These are phyloP conservation scores for Platanus orientalis DNA, from an alignment of 164 flowering plant species.

Conservation along the genomic window DNA sequence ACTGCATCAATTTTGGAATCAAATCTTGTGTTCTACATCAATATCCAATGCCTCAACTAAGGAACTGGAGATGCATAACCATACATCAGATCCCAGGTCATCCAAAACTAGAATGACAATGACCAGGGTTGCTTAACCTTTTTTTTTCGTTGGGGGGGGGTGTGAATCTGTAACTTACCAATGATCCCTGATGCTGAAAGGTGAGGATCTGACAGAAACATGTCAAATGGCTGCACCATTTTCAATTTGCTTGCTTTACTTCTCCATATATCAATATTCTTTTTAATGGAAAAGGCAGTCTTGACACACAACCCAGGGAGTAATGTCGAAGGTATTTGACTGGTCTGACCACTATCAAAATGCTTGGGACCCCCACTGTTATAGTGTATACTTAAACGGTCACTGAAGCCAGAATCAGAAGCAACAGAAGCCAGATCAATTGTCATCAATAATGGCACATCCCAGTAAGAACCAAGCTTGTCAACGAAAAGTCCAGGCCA, in stretches of 20 bases:
- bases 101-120: neutral
- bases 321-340: constrained; percentile 37
- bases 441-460: constrained; percentile 63
- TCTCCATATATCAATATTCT: constrained; percentile 67
- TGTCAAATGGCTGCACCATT: constrained; percentile 75
- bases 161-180: constrained; percentile 40
- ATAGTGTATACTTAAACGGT: constrained; percentile 56
- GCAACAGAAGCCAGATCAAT: constrained; percentile 68
- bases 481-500: constrained; percentile 79
- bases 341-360: constrained; percentile 29
- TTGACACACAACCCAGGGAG: constrained; percentile 60
- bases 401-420: constrained; percentile 62
- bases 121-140: too few relatives aligned
- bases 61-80: too few relatives aligned
- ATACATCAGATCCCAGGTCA: neutral
- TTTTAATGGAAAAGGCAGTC: constrained; percentile 56
- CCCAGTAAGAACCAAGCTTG: constrained; percentile 68
- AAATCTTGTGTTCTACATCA: too few relatives aligned
- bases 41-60: too few relatives aligned
- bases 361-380: constrained; percentile 46
- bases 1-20: too few relatives aligned
- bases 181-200: constrained; percentile 59
- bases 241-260: constrained; percentile 56
- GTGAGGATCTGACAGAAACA: constrained; percentile 73
- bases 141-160: neutral